Evolutionary conservation across 169 alveolate species (phyloP).

Genomic region (Eimeria brunetti): DNA sequence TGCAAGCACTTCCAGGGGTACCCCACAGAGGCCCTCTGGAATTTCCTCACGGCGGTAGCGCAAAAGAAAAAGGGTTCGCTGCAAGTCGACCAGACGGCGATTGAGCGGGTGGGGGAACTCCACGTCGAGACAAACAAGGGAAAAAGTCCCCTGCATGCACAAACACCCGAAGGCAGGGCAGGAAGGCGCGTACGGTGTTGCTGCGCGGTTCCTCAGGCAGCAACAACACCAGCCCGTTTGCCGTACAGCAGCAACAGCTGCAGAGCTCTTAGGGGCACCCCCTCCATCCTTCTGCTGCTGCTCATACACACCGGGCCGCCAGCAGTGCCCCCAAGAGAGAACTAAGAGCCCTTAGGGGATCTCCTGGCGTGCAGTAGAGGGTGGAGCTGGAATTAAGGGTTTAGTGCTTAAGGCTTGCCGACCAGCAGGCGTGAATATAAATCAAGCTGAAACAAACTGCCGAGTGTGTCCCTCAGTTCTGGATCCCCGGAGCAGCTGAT

Average conservation of each 20-base stretch:
- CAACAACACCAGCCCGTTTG: background rate
- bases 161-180: background rate
- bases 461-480: background rate
- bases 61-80: background rate
- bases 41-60: background rate
- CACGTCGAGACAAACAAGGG: constrained; percentile 77
- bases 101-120: constrained; percentile 78
- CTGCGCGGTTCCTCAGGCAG: background rate
- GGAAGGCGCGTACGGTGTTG: background rate
- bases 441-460: background rate
- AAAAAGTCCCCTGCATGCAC: constrained; percentile 72
- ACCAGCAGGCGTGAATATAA: constrained; percentile 62
- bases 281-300: background rate
- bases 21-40: background rate
- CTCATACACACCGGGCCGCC: background rate
- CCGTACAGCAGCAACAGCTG: background rate
- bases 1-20: background rate
- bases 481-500: background rate
- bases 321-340: background rate
- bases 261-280: background rate
- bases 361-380: background rate
- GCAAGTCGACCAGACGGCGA: constrained; percentile 16
- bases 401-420: background rate
- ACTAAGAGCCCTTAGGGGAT: background rate
- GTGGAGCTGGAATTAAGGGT: background rate